Evolutionary conservation across 441 rosid species (phyloP), one percentile per base, ranked within the genome.

Genomic region (Adansonia grandidieri): DNA sequence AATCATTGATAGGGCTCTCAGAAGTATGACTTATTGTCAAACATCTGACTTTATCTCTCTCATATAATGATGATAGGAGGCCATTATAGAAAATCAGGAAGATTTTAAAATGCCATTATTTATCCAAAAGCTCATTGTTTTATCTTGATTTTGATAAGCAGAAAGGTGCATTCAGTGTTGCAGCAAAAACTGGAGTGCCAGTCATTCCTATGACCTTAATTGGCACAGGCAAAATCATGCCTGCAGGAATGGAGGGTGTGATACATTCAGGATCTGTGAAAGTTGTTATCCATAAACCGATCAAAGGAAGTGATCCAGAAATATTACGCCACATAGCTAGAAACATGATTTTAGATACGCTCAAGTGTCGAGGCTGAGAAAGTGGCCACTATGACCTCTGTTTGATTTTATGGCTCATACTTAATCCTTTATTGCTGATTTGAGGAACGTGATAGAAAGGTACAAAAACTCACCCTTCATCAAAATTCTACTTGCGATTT

Each of bases 91-190:
- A 69, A 72, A 50, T 64, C 40, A 17, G 73, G 11, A 44, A 20
- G 20, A 51, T 51, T 61, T 64, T 68, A 40, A 14, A 50, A 61
- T 51, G 44, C 68, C 40, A 1, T 62, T 65, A 15, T 17, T 61
- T 54, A 44, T 77, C 54, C 69, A 65, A 79, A 78, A 13, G 51
- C 69, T 77, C 70, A 66, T 60, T 50, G 19, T 72, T 81, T 79
- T 80, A 22, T 77, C 82, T 78, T 83, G 73, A 17, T 68, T 64
- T 9, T 69, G 61, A 74, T 80, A 20, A 82, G 79, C 83, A 93
- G 99, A 96, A 88, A 89, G 99, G 99, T 8, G 99, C 99, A 66
- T 96, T 96, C 85, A 88, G 90, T 15, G 74, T 96, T 56, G 99
- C 99, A n/a, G 87, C 89, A 40, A 96, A 93, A 91, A 88, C 92